Percentiles rank a stretch among this genome's conserved stretches.
Evolutionary conservation across 129 eudicot species (phyloP).

Genomic region (Artemisia tridentata): DNA sequence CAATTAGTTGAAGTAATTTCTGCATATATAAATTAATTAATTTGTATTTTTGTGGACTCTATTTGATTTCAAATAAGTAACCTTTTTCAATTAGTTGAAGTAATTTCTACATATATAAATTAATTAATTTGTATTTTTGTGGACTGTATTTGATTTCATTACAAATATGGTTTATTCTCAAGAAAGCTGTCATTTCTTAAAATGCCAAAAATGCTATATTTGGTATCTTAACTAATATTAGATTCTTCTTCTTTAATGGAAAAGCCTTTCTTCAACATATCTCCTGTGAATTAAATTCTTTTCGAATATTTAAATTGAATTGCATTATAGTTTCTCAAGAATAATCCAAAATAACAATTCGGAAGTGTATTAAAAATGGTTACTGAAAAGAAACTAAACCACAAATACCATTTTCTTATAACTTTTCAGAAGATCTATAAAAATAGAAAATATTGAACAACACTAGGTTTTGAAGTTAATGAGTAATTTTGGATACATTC

Average conservation of each 20-base stretch:
- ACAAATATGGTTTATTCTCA: constrained; percentile 19
- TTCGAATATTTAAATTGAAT: constrained; percentile 10
- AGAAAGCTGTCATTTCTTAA: constrained; percentile 38
- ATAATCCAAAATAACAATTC: constrained; percentile 6
- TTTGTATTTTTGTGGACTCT: constrained; percentile 22
- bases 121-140: constrained; percentile 24
- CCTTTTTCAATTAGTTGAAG: constrained; percentile 22
- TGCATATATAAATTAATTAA: constrained; percentile 15
- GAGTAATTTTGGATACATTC: background rate
- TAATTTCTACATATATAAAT: constrained; percentile 18
- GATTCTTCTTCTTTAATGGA: constrained; percentile 28
- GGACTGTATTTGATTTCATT: constrained; percentile 17
- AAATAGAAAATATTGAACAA: too few species aligned
- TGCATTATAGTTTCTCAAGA: constrained; percentile 10
- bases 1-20: constrained; percentile 21
- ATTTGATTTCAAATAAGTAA: constrained; percentile 16
- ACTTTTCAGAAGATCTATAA: background rate
- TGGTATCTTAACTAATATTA: constrained; percentile 34
- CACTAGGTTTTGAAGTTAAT: background rate
- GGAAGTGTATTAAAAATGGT: background rate
- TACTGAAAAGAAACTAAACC: background rate
- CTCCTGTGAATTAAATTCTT: constrained; percentile 16
- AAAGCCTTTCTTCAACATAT: constrained; percentile 21
- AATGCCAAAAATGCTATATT: constrained; percentile 30
- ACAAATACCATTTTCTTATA: background rate